phyloP scores from a whole-genome alignment of 129 eudicot species.

The Centrapalus pauciflorus region DNA sequence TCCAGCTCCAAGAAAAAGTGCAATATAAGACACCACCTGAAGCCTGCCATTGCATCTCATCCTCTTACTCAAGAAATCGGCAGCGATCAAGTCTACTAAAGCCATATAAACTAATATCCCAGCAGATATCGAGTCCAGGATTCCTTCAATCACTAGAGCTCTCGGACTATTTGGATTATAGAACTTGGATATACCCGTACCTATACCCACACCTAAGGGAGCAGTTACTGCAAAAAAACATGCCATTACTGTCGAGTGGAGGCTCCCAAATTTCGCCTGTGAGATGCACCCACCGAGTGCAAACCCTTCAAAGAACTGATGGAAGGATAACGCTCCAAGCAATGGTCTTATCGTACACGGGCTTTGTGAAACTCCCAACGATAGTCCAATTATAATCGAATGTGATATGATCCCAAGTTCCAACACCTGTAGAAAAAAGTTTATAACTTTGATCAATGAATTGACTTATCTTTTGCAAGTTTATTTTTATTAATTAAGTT shows the following conservation, averaged over 20 bases:
- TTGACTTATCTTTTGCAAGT: no score
- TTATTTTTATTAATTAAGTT: not conserved
- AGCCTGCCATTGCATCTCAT: conserved; percentile 86
- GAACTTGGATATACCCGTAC: conserved; percentile 53
- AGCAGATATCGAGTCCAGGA: conserved; percentile 80
- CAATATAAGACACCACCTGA: conserved; percentile 74
- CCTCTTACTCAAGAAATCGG: conserved; percentile 94
- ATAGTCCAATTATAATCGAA: conserved; percentile 78
- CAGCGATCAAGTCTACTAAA: conserved; percentile 89
- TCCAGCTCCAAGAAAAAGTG: conserved; percentile 79
- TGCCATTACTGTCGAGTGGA: conserved; percentile 63
- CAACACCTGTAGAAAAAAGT: conserved; percentile 47
- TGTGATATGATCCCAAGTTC: conserved; percentile 97
- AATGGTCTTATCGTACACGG: conserved; percentile 80
- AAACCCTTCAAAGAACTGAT: conserved; percentile 95
- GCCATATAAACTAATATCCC: conserved; percentile 92
- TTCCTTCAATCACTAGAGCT: conserved; percentile 69
- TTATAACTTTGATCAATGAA: not conserved
- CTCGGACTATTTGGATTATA: conserved; percentile 81
- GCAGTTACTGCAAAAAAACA: conserved; percentile 82
- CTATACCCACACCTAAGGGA: conserved; percentile 69
- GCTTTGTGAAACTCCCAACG: conserved; percentile 90
- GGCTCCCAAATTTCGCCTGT: conserved; percentile 60
- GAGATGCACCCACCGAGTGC: conserved; percentile 98
- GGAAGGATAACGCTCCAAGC: conserved; percentile 81